phyloP scores from a whole-genome alignment of 495 filamentous ascomycete genomes.

The Xylaria sp. region DNA sequence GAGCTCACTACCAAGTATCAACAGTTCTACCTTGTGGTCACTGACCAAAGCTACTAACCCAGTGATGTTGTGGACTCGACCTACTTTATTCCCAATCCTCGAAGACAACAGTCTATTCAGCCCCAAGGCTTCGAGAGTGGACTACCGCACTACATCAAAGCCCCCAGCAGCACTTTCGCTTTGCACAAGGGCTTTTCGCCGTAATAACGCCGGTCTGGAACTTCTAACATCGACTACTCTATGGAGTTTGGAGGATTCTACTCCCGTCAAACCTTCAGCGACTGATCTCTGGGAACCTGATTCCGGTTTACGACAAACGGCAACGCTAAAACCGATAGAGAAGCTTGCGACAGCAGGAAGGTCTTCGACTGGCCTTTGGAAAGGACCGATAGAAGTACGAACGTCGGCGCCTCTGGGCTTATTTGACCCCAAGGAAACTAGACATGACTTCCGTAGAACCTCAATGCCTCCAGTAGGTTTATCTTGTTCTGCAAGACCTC shows the following conservation, averaged over 20 bases:
- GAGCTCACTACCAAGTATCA: background rate
- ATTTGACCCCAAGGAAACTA: constrained; percentile 34
- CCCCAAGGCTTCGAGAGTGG: background rate
- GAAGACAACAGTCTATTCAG: background rate
- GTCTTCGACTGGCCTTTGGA: constrained; percentile 8
- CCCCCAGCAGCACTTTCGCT: constrained; percentile 11
- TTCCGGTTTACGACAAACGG: background rate
- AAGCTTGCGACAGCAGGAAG: no score
- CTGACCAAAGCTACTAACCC: background rate
- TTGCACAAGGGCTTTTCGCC: background rate
- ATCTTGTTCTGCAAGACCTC: constrained; percentile 25
- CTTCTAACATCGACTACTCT: constrained; percentile 4
- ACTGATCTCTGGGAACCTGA: constrained; percentile 8
- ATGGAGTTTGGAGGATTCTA: constrained; percentile 3
- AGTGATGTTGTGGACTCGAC: constrained; percentile 1
- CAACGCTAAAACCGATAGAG: background rate
- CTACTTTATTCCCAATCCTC: background rate
- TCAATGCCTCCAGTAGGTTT: constrained; percentile 45
- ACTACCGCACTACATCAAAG: constrained; percentile 1
- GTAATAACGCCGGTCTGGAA: background rate
- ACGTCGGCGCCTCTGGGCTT: constrained; percentile 30
- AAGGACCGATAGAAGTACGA: background rate
- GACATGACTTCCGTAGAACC: constrained; percentile 43
- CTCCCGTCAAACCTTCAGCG: background rate
- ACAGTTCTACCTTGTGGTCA: constrained; percentile 18